phyloP scores from a whole-genome alignment of 192 early-diverging fungal genomes.

The Podila verticillata region DNA sequence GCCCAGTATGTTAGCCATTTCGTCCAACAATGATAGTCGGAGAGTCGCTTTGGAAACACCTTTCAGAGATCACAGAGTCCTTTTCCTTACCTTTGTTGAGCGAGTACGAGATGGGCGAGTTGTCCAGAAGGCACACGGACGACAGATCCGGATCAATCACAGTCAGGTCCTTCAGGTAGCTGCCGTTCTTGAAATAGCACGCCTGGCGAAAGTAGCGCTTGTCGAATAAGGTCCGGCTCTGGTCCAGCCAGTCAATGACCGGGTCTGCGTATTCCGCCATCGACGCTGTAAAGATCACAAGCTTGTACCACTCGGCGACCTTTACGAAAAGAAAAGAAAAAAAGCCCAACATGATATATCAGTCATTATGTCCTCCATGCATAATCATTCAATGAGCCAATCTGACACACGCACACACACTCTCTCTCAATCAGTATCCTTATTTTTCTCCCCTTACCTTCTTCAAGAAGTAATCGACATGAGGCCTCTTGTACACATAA shows the following conservation, averaged over 20 bases:
- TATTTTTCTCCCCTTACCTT: constrained; percentile 61
- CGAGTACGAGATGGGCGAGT: constrained; percentile 80
- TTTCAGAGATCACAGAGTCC: background rate
- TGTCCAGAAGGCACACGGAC: constrained; percentile 86
- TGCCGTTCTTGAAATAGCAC: constrained; percentile 73
- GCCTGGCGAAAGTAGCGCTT: constrained; percentile 86
- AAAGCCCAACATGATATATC: constrained; percentile 2
- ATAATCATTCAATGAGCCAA: background rate
- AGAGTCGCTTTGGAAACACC: background rate
- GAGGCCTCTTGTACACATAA: constrained; percentile 91
- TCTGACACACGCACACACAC: too few relatives aligned
- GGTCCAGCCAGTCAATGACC: constrained; percentile 91
- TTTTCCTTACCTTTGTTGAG: constrained; percentile 71
- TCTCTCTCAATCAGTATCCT: background rate
- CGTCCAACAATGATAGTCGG: background rate
- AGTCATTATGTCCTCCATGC: background rate
- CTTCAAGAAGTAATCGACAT: constrained; percentile 85
- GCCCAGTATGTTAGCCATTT: constrained; percentile 6
- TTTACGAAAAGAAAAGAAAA: constrained; percentile 28
- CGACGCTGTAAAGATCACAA: constrained; percentile 91
- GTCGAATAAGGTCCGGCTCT: constrained; percentile 70
- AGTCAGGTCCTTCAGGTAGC: constrained; percentile 81
- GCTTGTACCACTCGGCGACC: constrained; percentile 90
- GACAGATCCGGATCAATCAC: constrained; percentile 81
- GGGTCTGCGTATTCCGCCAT: constrained; percentile 96